Percentiles rank a stretch among this genome's conserved stretches.
Conservation (phyloP, 2,329 filamentous ascomycete genomes). For the Beauveria scarabaeidicola region DNA sequence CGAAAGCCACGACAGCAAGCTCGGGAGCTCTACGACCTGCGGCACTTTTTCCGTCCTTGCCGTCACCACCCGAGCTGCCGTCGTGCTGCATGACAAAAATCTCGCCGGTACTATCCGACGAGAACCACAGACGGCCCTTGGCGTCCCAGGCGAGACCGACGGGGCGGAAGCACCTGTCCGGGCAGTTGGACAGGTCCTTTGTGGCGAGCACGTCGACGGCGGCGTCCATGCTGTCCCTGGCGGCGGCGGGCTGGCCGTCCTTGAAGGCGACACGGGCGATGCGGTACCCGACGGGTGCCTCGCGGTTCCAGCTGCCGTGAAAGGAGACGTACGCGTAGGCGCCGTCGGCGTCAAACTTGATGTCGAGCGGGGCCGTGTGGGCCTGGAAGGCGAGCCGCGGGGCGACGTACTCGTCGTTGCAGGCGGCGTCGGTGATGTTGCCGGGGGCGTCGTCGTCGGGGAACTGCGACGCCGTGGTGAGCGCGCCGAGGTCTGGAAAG, state of each 20-base stretch:
- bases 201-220: constrained; percentile 48
- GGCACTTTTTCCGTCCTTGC: constrained; percentile 3
- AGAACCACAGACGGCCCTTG: constrained; percentile 51
- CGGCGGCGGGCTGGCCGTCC: constrained; percentile 32
- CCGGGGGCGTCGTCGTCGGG: constrained; percentile 25
- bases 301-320: constrained; percentile 57
- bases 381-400: constrained; percentile 52
- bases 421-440: constrained; percentile 35
- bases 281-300: constrained; percentile 37
- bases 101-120: constrained; percentile 55
- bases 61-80: constrained; percentile 9
- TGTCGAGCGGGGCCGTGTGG: constrained; percentile 63
- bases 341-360: constrained; percentile 54
- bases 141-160: constrained; percentile 47
- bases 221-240: constrained; percentile 35
- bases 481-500: constrained; percentile 30
- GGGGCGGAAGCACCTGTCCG: constrained; percentile 52
- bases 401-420: constrained; percentile 32
- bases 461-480: constrained; percentile 44
- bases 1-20: constrained; percentile 12
- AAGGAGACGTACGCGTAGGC: constrained; percentile 59
- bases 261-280: constrained; percentile 33
- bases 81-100: constrained; percentile 45
- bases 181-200: constrained; percentile 42
- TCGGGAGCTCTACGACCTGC: neutral